Evolutionary conservation across 1,284 basidiomycete species (phyloP), one percentile per base, ranked within the genome.

Genomic region (Coriolopsis trogii): DNA sequence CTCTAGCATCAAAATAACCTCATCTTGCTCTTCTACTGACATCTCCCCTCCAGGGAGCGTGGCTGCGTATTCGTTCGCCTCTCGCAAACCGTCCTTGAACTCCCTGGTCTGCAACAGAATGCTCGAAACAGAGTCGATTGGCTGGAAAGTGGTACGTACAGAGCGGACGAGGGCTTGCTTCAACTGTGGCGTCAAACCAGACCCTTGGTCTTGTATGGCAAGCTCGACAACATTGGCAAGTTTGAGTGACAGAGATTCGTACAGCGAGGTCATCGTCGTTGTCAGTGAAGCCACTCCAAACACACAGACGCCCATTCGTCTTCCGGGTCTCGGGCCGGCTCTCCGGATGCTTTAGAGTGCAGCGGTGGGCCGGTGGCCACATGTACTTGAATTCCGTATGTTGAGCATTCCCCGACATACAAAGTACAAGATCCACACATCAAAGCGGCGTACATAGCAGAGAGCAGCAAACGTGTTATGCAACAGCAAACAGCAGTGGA

Each of bases 41-140:
- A 88, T 67, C 60, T 89, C 86, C 8, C 86, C 87, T 4, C 87
- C 87, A 1, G 84, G 82, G 4, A 89, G 70, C 23, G 71, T 68
- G 8, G 60, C 63, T 0, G 84, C 81, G 36, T 80, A 68, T 4
- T 85, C 79, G 61, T 78, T 85, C 0, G 85, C 87, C 39, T 78
- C 76, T 15, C 64, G 65, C 39, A 89, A 59, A 9, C 78, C 65
- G 48, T 71, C 78, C 59, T 81, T 86, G 67, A 86, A 83, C 21
- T 84, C 80, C 53, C 82, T 85, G 12, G 85, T 86, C 86, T 89
- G 53, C 10, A 28, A 6, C 28, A 23, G 29, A 12, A 37, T 21
- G 36, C 43, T 34, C 23, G 21, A 2, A 7, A 16, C 18, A 42
- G 10, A n/a, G 26, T n/a, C 5, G 4, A 4, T 12, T 18, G 15